Percentiles rank a stretch among this genome's conserved stretches.
These are phyloP conservation scores for Mycena olivaceomarginata DNA, from an alignment of 768 basidiomycete species.

Conservation along the genomic window DNA sequence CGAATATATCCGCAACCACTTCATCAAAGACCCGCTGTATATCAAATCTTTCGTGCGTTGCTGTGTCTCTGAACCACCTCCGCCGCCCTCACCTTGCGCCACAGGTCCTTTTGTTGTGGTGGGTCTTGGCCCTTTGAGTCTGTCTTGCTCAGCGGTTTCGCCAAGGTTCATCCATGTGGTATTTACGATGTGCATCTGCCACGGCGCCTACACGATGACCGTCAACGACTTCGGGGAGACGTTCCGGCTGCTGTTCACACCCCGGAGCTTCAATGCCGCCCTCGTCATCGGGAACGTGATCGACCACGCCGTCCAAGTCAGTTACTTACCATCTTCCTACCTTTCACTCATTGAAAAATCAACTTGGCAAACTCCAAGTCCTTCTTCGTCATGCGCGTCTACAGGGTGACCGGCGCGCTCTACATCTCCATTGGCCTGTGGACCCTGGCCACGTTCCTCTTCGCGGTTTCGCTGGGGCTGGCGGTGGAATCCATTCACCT, in stretches of 20 bases:
- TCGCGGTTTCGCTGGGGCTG: too few relatives aligned
- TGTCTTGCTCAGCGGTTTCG: too few relatives aligned
- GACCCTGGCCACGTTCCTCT: not conserved
- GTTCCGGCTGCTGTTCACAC: constrained; percentile 16
- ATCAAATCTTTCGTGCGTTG: too few relatives aligned
- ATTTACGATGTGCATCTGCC: not conserved
- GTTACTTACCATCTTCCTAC: not conserved
- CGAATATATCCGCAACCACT: too few relatives aligned
- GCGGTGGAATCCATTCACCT: not conserved
- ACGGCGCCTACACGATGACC: constrained; percentile 21
- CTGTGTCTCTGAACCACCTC: too few relatives aligned
- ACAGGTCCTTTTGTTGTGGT: not conserved
- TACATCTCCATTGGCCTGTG: constrained; percentile 25
- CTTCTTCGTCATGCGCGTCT: constrained; percentile 29
- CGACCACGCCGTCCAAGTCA: constrained; percentile 23
- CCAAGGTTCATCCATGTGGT: too few relatives aligned
- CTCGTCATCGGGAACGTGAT: constrained; percentile 16
- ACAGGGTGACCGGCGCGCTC: constrained; percentile 23
- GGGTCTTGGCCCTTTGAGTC: not conserved
- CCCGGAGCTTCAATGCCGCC: not conserved
- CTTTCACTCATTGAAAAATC: not conserved
- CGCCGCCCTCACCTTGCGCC: too few relatives aligned
- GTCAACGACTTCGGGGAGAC: constrained; percentile 34
- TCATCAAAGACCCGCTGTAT: too few relatives aligned
- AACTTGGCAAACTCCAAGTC: not conserved